These are phyloP conservation scores for Diutina pseudorugosa DNA, from an alignment of 1,139 yeast species.

Conservation along the genomic window DNA sequence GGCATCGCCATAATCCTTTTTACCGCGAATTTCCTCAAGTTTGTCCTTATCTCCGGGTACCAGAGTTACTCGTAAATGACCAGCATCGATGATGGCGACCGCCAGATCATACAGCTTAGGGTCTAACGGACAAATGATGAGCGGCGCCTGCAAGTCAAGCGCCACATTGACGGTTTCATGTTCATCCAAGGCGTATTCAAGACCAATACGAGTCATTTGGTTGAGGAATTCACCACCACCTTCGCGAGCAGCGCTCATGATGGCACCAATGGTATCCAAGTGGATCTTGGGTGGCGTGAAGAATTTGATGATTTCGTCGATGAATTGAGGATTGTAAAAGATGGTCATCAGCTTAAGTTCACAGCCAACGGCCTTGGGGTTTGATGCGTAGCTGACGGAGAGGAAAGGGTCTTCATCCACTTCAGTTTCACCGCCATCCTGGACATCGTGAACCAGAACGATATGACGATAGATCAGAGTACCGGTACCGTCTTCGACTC, in stretches of 20 bases:
- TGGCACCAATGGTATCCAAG: slow-evolving; percentile 79
- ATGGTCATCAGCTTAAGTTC: slow-evolving; percentile 81
- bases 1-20: slow-evolving; percentile 54
- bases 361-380: slow-evolving; percentile 68
- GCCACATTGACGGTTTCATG: slow-evolving; percentile 82
- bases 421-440: slow-evolving; percentile 7
- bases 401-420: slow-evolving; percentile 50
- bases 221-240: neutral
- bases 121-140: slow-evolving; percentile 79
- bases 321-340: slow-evolving; percentile 71
- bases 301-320: slow-evolving; percentile 62
- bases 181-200: slow-evolving; percentile 87
- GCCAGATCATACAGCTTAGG: slow-evolving; percentile 75
- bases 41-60: slow-evolving; percentile 66
- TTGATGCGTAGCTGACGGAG: slow-evolving; percentile 68
- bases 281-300: slow-evolving; percentile 84
- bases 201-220: slow-evolving; percentile 83
- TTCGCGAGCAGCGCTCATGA: slow-evolving; percentile 91
- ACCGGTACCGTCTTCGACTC: slow-evolving; percentile 79
- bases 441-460: slow-evolving; percentile 68
- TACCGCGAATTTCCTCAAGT: slow-evolving; percentile 58
- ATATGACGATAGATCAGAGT: slow-evolving; percentile 67
- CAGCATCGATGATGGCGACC: slow-evolving; percentile 90
- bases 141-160: slow-evolving; percentile 86
- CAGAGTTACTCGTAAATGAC: slow-evolving; percentile 78